A percentile compares a stretch with the other conserved stretches of the same genome.
phyloP scores from a whole-genome alignment of 2,329 filamentous ascomycete genomes.

The Pezicula carpinea region DNA sequence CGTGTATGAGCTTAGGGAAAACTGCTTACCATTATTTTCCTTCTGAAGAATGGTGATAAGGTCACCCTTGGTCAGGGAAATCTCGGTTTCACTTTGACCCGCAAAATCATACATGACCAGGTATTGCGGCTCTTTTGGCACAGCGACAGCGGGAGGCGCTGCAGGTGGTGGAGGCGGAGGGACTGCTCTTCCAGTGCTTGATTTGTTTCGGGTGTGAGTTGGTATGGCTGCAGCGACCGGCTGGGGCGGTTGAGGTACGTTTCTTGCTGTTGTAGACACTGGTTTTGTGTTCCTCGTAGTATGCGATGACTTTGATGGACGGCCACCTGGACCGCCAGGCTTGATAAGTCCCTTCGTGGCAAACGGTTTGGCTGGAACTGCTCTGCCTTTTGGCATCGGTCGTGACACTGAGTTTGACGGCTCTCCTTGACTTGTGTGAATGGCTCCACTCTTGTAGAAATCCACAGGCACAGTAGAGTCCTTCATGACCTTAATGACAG shows the following conservation, averaged over 20 bases:
- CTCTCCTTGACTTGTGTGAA: conserved; percentile 84
- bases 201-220: conserved; percentile 51
- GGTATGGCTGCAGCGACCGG: conserved; percentile 34
- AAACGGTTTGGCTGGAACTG: conserved; percentile 82
- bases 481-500: conserved; percentile 83
- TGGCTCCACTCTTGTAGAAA: conserved; percentile 86
- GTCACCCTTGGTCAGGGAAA: conserved; percentile 75
- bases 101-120: conserved; percentile 91
- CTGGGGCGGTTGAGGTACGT: conserved; percentile 24
- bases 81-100: conserved; percentile 78
- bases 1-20: not conserved
- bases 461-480: conserved; percentile 75
- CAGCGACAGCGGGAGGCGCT: conserved; percentile 61
- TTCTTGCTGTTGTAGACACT: conserved; percentile 17
- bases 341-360: conserved; percentile 90
- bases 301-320: conserved; percentile 65
- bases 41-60: conserved; percentile 89
- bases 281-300: conserved; percentile 33
- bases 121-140: conserved; percentile 68
- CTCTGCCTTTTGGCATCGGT: conserved; percentile 83
- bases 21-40: conserved; percentile 79
- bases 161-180: conserved; percentile 53
- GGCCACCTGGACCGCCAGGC: conserved; percentile 79
- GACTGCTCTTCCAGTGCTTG: conserved; percentile 46
- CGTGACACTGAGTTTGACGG: conserved; percentile 75